phyloP scores from a whole-genome alignment of 2,329 filamentous ascomycete genomes.

The Zasmidium cellare region DNA sequence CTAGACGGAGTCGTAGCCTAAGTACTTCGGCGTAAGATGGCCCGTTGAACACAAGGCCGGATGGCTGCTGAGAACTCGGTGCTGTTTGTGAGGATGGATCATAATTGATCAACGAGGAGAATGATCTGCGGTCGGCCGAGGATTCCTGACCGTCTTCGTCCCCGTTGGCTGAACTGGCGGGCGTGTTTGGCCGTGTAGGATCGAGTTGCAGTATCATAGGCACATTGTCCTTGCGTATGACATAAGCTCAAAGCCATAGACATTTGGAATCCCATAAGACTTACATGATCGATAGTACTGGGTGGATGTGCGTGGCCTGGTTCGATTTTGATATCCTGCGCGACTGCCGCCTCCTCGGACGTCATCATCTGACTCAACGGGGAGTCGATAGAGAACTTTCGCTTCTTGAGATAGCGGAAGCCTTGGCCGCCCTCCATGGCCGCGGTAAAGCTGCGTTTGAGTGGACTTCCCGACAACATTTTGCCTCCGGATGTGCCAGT shows the following conservation, averaged over 20 bases:
- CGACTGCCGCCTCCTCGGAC: background rate
- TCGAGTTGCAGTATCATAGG: constrained; percentile 19
- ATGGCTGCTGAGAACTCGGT: constrained; percentile 12
- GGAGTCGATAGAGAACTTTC: constrained; percentile 22
- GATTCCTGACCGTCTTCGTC: constrained; percentile 26
- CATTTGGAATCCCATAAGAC: background rate
- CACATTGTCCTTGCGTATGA: background rate
- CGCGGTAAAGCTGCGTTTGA: constrained; percentile 36
- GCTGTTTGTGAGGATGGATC: constrained; percentile 42
- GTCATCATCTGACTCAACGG: constrained; percentile 6
- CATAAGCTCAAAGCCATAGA: background rate
- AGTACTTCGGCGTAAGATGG: constrained; percentile 59
- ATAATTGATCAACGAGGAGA: constrained; percentile 51
- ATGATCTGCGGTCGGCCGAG: constrained; percentile 40
- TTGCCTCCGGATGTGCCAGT: constrained; percentile 19
- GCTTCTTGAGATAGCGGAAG: constrained; percentile 37
- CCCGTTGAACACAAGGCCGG: constrained; percentile 26
- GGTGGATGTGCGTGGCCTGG: background rate
- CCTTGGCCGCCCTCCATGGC: constrained; percentile 32
- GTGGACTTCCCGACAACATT: constrained; percentile 28
- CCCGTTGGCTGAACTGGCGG: constrained; percentile 19
- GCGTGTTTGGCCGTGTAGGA: constrained; percentile 31
- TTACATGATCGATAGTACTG: background rate
- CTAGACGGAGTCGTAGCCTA: constrained; percentile 67
- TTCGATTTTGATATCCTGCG: background rate